Evolutionary conservation across 2,329 filamentous ascomycete genomes (phyloP), one percentile per base, ranked within the genome.

Genomic region (Fusarium sulawesiense): DNA sequence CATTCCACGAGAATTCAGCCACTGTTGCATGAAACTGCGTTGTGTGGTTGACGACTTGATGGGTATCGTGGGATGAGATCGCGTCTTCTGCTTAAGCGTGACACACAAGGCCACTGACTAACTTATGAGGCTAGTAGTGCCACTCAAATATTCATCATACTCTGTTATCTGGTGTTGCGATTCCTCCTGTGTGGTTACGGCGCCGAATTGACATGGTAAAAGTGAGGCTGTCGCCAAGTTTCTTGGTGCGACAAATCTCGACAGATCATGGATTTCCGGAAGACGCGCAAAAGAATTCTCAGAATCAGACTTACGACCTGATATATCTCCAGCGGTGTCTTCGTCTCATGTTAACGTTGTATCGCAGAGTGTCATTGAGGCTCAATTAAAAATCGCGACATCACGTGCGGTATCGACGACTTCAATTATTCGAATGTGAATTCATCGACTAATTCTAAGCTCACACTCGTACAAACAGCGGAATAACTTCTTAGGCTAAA

Each of bases 381-480:
- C 48, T 51, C 21, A 23, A n/a, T 37, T 12, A 37, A 8, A 32
- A 14, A 44, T 16, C 14, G 7, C 27, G 7, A 34, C 2, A 13
- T 50, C 49, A 41, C 49, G 9, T 27, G 23, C 18, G 10, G n/a
- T 11, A 8, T 8, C 16, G 4, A 49, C 34, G 18, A 32, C 9
- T 32, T 32, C 20, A 40, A 27, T 41, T 27, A 3, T 51, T 16
- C 27, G 32, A 20, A 51, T 27, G 49, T 51, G 49, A 21, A 51
- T 29, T 51, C 23, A 41, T 51, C 25, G 20, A 18, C 49, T 51
- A 18, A 51, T 51, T 51, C 13, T 51, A 21, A 51, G 32, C 32
- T 51, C 32, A 51, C 49, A 27, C 18, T 41, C 23, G 13, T 18
- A 41, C 13, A 29, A 47, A 29, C 7, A 29, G 49, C 49, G 49